Conservation (phyloP, 2,329 filamentous ascomycete species). For the Fusarium haematococcum region DNA sequence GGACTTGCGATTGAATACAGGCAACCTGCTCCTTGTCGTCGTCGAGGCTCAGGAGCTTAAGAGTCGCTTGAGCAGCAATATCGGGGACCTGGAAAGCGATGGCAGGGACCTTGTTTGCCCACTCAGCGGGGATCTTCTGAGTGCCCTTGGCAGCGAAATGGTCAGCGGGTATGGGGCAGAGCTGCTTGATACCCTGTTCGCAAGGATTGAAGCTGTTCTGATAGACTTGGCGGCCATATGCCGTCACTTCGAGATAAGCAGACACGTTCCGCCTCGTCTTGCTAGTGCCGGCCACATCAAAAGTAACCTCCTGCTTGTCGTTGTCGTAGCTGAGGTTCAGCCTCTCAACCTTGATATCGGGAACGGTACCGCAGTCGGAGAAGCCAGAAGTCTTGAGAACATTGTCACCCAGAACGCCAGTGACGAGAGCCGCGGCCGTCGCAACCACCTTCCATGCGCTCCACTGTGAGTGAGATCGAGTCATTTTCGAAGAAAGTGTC, state of each 20-base stretch:
- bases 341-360: conserved; percentile 75
- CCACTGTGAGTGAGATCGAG: conserved; percentile 46
- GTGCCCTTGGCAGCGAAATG: conserved; percentile 78
- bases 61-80: conserved; percentile 84
- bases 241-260: conserved; percentile 79
- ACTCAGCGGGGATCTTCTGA: conserved; percentile 78
- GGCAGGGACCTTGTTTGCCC: conserved; percentile 80
- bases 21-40: conserved; percentile 71
- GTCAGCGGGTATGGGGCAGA: conserved; percentile 88
- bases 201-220: conserved; percentile 87
- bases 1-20: conserved; percentile 84
- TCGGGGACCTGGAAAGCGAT: conserved; percentile 95
- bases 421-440: conserved; percentile 51
- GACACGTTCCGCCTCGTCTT: conserved; percentile 81
- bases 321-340: conserved; percentile 85
- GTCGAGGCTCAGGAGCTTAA: conserved; percentile 76
- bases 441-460: conserved; percentile 49
- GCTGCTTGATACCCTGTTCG: conserved; percentile 71
- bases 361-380: conserved; percentile 70
- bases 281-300: conserved; percentile 86
- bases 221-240: conserved; percentile 88
- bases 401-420: conserved; percentile 71
- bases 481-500: conserved; percentile 46
- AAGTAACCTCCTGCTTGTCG: conserved; percentile 76
- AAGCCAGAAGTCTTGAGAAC: conserved; percentile 86